Evolutionary conservation across 192 early-diverging fungal species (phyloP).

Genomic region (Entomortierella parvispora): DNA sequence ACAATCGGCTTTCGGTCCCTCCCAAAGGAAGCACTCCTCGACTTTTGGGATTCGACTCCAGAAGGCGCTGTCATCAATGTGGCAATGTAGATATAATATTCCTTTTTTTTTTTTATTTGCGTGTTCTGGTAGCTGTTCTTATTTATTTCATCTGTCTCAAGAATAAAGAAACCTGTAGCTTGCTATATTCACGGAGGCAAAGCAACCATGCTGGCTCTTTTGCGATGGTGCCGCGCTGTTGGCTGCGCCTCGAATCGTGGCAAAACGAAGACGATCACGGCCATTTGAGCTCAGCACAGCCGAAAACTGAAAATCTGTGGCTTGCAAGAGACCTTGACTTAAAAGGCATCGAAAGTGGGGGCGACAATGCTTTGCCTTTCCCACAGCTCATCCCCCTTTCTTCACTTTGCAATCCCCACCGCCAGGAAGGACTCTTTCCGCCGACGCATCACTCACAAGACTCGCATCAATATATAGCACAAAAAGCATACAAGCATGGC

Average conservation of each 20-base stretch:
- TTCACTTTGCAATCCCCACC: too few relatives aligned
- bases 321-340: too few relatives aligned
- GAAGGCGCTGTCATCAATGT: constrained; percentile 57
- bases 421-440: too few relatives aligned
- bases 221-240: background rate
- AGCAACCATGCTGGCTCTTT: background rate
- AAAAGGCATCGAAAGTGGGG: too few relatives aligned
- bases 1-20: constrained; percentile 64
- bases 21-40: constrained; percentile 60
- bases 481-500: constrained; percentile 12
- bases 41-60: constrained; percentile 70
- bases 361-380: too few relatives aligned
- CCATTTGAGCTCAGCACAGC: constrained; percentile 12
- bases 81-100: constrained; percentile 10
- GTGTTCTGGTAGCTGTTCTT: background rate
- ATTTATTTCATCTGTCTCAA: background rate
- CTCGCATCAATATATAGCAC: background rate
- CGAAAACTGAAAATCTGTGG: background rate
- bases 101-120: background rate
- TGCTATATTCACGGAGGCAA: background rate
- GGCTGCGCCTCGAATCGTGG: background rate
- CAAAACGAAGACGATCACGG: background rate
- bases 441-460: too few relatives aligned
- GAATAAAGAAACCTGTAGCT: background rate
- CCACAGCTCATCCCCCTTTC: too few relatives aligned